Conservation (phyloP, 1,139 yeast genomes). For the Taiozyma onychis region DNA sequence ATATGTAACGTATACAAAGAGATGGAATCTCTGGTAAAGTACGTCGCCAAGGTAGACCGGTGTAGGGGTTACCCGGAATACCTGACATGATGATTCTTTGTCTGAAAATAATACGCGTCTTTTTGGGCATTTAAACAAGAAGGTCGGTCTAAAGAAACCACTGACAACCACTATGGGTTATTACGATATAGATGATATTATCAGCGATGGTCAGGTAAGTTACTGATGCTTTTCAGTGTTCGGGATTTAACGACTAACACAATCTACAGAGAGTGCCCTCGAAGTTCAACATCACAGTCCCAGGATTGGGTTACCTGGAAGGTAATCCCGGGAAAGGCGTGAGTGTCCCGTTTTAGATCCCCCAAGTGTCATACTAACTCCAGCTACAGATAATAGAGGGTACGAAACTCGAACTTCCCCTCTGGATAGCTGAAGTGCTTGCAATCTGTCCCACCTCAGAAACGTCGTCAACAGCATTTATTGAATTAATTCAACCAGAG, state of each 20-base stretch:
- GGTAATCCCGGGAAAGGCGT: conserved; percentile 57
- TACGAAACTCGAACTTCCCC: conserved; percentile 72
- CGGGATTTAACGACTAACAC: background rate
- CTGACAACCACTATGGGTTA: conserved; percentile 36
- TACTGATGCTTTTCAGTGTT: conserved; percentile 6
- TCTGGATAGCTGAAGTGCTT: conserved; percentile 83
- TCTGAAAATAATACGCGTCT: background rate
- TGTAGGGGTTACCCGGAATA: too few species aligned
- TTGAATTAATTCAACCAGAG: conserved; percentile 66
- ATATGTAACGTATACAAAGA: too few species aligned
- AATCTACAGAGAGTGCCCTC: conserved; percentile 60
- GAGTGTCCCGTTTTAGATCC: conserved; percentile 22
- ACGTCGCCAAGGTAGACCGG: too few species aligned
- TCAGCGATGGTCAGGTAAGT: conserved; percentile 57
- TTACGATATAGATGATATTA: conserved; percentile 84
- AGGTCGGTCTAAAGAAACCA: background rate
- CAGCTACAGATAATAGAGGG: conserved; percentile 42
- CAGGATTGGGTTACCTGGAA: conserved; percentile 84
- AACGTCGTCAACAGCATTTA: conserved; percentile 41
- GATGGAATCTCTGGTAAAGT: too few species aligned
- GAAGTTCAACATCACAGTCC: conserved; percentile 69
- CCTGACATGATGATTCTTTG: too few species aligned
- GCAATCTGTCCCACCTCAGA: conserved; percentile 44
- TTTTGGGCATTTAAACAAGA: background rate
- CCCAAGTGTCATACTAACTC: background rate